A percentile compares a stretch with the other conserved stretches of the same genome.
phyloP scores from a whole-genome alignment of 805 yeast genomes.

The Naumovozyma baii region DNA sequence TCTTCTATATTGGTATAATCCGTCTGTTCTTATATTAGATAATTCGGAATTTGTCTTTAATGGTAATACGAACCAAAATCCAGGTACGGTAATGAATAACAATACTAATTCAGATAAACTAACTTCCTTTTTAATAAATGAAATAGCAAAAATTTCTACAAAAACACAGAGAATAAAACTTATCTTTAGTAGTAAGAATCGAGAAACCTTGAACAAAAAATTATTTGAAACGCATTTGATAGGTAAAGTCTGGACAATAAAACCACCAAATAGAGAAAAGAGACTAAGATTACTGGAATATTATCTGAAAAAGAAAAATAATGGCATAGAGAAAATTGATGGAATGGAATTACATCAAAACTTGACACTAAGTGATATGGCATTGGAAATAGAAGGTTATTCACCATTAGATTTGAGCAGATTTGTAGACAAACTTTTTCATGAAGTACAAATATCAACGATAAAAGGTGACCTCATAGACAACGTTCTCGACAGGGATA shows the following conservation, averaged over 20 bases:
- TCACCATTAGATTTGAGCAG: conserved; percentile 72
- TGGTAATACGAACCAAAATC: conserved; percentile 35
- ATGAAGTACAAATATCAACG: conserved; percentile 30
- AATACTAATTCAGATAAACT: conserved; percentile 45
- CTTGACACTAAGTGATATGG: conserved; percentile 42
- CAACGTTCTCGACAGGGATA: conserved; percentile 18
- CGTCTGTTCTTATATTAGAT: conserved; percentile 66
- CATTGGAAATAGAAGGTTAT: conserved; percentile 78
- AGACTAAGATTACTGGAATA: conserved; percentile 41
- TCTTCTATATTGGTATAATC: conserved; percentile 64
- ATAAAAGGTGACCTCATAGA: background rate
- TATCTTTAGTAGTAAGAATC: conserved; percentile 53
- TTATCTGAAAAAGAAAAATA: conserved; percentile 30
- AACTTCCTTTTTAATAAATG: conserved; percentile 47
- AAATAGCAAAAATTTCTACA: conserved; percentile 32
- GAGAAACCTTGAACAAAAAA: conserved; percentile 51
- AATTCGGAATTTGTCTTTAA: conserved; percentile 59
- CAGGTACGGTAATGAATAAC: conserved; percentile 39
- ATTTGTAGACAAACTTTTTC: conserved; percentile 59
- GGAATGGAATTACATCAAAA: conserved; percentile 31
- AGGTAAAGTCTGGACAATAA: conserved; percentile 50
- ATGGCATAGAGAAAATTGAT: conserved; percentile 3
- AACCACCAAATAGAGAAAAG: conserved; percentile 58
- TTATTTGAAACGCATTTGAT: conserved; percentile 62
- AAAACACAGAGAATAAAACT: conserved; percentile 39